A percentile compares a stretch with the other conserved stretches of the same genome.
phyloP scores from a whole-genome alignment of 2,329 filamentous ascomycete species.

The Fusarium acutatum region DNA sequence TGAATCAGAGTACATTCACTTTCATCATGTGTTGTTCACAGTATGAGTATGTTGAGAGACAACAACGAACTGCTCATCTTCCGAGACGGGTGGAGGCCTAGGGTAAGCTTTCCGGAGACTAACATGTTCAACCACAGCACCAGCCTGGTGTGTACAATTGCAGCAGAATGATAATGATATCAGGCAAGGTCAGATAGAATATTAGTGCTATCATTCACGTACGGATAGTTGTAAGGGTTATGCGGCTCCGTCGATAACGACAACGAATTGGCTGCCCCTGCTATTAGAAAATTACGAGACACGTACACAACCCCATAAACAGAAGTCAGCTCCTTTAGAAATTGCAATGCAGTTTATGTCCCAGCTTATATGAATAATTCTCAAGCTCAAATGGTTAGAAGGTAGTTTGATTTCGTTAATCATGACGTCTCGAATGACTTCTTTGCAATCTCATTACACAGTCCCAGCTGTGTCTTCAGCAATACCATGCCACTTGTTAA shows the following conservation, averaged over 20 bases:
- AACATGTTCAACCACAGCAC: not conserved
- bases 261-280: no score
- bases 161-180: no score
- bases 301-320: no score
- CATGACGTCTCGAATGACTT: no score
- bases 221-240: no score
- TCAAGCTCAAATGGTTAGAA: no score
- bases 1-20: not conserved
- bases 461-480: not conserved
- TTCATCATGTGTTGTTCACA: not conserved
- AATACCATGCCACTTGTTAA: constrained; percentile 45
- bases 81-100: not conserved
- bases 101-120: not conserved
- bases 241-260: not conserved
- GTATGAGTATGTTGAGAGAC: not conserved
- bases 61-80: not conserved
- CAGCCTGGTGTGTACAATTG: not conserved
- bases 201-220: accelerated
- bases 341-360: not conserved
- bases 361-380: no score
- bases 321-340: no score
- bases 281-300: not conserved
- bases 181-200: not conserved
- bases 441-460: not conserved
- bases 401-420: no score